Evolutionary conservation across 768 basidiomycete species (phyloP).

Genomic region (Hydnomerulius pinastri): DNA sequence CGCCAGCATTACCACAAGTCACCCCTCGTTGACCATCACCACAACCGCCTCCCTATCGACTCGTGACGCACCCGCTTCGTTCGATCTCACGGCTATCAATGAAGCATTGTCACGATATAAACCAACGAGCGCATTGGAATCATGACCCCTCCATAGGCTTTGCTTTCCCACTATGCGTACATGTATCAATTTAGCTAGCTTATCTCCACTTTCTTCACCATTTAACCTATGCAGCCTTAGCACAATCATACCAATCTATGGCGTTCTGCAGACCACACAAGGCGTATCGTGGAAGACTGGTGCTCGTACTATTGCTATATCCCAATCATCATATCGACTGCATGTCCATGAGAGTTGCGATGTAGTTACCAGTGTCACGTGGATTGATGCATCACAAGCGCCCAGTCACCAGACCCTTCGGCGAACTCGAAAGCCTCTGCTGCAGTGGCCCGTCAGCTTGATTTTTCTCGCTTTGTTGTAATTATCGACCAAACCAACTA

Average conservation of each 20-base stretch:
- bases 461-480: no score
- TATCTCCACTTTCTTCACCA: background rate
- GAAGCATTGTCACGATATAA: constrained; percentile 31
- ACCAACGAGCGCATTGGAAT: constrained; percentile 9
- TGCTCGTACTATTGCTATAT: background rate
- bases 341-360: no score
- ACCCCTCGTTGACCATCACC: constrained; percentile 14
- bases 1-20: background rate
- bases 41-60: constrained; percentile 10
- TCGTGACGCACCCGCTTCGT: constrained; percentile 12
- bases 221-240: background rate
- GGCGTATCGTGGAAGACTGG: no score
- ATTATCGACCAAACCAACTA: no score
- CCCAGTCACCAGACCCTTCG: no score
- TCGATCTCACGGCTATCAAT: constrained; percentile 25
- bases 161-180: constrained; percentile 1
- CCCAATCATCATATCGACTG: background rate
- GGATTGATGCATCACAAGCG: no score
- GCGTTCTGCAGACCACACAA: background rate
- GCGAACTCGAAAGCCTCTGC: no score
- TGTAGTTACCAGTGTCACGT: no score
- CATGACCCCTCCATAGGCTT: constrained; percentile 10
- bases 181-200: background rate
- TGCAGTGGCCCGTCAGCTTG: no score
- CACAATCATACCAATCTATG: background rate